Evolutionary conservation across 495 filamentous ascomycete species (phyloP), one percentile per base, ranked within the genome.

Genomic region (Aspergillus baeticus): DNA sequence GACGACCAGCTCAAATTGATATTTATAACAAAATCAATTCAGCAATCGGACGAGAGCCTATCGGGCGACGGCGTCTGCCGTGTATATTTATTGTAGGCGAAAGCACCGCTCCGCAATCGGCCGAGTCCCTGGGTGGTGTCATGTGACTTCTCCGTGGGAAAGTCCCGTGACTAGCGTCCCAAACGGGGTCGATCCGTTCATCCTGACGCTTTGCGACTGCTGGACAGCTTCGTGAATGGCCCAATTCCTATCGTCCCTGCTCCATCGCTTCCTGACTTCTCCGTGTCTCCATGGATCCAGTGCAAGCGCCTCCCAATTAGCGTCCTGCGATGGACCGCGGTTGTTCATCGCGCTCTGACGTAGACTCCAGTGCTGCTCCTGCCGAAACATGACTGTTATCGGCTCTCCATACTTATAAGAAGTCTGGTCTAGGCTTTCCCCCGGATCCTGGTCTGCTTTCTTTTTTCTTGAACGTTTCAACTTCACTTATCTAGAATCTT

Each of bases 81-180:
- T 49, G 26, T 18, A n/a, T 41, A 41, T 15, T 13, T 37, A 15
- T 13, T 13, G 22, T 13, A 29, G 42, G 26, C 4, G 3, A 17
- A 15, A 49, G 26, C 23, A 6, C 10, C 29, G 6, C 34, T 38
- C 34, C 34, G 47, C 54, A 65, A 58, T 75, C 70, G 72, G 72
- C 72, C 70, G 72, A 73, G 62, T 46, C 47, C 18, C 36, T 18
- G 4, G 54, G 35, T 6, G 8, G 21, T 2, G 17, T 2, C 45
- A 10, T 31, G 34, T 17, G 23, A 58, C 61, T 69, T 75, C 61
- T 54, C 72, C 72, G 69, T 41, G 72, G 72, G 14, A 58, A 75
- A 70, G 63, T 67, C 58, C 49, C 47, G 50, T 41, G 60, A 21
- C 20, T 4, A 13, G 18, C 44, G 46, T 39, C 59, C 52, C 26